phyloP scores from a whole-genome alignment of 2,329 filamentous ascomycete species.

The Elsinoe australis region DNA sequence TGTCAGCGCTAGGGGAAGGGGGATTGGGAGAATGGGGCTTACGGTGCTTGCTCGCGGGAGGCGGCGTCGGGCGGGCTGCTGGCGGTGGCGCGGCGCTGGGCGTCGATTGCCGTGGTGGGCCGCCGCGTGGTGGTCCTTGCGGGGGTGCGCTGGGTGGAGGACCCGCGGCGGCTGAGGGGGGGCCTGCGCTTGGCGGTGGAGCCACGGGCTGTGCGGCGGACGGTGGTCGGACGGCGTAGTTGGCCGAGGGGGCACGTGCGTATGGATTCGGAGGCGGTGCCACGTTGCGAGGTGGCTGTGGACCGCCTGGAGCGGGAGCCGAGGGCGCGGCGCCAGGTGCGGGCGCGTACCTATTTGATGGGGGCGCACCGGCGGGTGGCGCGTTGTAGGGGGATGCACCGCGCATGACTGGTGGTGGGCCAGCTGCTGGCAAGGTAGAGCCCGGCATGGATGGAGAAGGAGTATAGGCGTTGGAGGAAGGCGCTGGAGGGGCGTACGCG shows the following conservation, averaged over 20 bases:
- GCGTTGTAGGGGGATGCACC: slow-evolving; percentile 81
- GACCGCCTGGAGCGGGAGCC: slow-evolving; percentile 29
- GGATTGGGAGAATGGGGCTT: slow-evolving; percentile 34
- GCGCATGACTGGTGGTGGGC: slow-evolving; percentile 57
- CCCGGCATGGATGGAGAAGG: slow-evolving; percentile 35
- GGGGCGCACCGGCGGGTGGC: slow-evolving; percentile 60
- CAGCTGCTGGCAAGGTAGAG: slow-evolving; percentile 39
- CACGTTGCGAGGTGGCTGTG: slow-evolving; percentile 37
- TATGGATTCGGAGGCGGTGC: slow-evolving; percentile 41
- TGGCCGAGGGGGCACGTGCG: slow-evolving; percentile 24
- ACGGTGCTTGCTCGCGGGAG: slow-evolving; percentile 61
- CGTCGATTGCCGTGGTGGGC: slow-evolving; percentile 42
- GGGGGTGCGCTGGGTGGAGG: slow-evolving; percentile 37
- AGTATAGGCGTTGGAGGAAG: not conserved
- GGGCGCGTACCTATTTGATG: slow-evolving; percentile 66
- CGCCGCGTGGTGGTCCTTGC: slow-evolving; percentile 41
- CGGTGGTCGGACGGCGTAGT: slow-evolving; percentile 16
- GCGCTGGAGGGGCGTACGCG: slow-evolving; percentile 56
- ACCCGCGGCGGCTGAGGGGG: slow-evolving; percentile 35
- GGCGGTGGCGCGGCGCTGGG: slow-evolving; percentile 33
- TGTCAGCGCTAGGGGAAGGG: slow-evolving; percentile 23
- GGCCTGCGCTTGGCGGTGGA: slow-evolving; percentile 32
- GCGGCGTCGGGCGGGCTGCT: slow-evolving; percentile 35
- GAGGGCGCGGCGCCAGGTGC: slow-evolving; percentile 50
- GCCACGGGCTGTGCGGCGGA: slow-evolving; percentile 7